These are phyloP conservation scores for Aphanomyces cochlioides DNA, from an alignment of 352 stramenopile genomes.

Conservation along the genomic window DNA sequence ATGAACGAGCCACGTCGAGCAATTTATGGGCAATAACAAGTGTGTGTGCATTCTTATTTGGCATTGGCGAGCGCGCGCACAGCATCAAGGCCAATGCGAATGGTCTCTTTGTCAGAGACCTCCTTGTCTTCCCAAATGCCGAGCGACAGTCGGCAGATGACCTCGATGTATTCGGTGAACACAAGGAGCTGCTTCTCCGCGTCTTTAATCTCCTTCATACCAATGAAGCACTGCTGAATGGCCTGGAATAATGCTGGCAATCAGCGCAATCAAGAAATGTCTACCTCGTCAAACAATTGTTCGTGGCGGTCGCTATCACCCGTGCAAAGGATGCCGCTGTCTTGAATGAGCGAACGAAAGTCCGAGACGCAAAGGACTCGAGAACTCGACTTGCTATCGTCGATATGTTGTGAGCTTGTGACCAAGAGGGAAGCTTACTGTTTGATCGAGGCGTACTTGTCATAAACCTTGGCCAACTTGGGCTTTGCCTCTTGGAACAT, in stretches of 20 bases:
- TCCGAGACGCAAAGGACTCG: conserved; percentile 11
- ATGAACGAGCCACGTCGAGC: conserved; percentile 22
- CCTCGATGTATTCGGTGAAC: conserved; percentile 72
- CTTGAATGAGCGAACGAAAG: conserved; percentile 54
- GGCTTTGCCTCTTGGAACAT: conserved; percentile 67
- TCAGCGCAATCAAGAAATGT: background rate
- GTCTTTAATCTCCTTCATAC: conserved; percentile 38
- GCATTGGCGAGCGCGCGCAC: conserved; percentile 23
- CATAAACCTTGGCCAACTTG: conserved; percentile 69
- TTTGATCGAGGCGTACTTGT: conserved; percentile 46
- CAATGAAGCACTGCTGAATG: conserved; percentile 61
- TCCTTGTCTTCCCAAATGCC: conserved; percentile 50
- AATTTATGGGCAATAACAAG: background rate
- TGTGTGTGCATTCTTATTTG: conserved; percentile 2
- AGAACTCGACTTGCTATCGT: background rate
- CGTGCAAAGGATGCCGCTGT: conserved; percentile 72
- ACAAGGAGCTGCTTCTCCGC: conserved; percentile 51
- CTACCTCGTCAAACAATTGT: conserved; percentile 48
- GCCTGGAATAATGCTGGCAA: conserved; percentile 31
- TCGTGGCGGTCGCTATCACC: conserved; percentile 55
- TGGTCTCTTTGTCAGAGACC: conserved; percentile 56
- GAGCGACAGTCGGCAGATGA: conserved; percentile 59
- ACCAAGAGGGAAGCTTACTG: conserved; percentile 6
- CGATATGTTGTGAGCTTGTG: background rate
- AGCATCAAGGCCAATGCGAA: conserved; percentile 75